Base-by-base conservation (phyloP, 805 yeast genomes). In the Debaryomyces hansenii region DNA sequence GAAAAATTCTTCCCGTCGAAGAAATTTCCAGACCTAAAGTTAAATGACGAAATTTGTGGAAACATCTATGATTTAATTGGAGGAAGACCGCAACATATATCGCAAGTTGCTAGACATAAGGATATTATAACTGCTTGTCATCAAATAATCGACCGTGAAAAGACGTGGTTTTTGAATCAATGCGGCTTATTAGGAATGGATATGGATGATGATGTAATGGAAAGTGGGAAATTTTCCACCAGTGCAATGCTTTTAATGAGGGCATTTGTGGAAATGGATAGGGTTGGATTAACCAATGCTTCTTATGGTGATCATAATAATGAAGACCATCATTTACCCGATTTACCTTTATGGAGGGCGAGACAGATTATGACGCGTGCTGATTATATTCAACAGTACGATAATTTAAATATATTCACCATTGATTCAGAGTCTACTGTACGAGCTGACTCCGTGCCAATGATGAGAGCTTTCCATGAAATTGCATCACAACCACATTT, bases 171-270 rank as follows among this genome's bases (percentile, higher is more conserved):
- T 52, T 71, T 88, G 52, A 88, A 86, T 58, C 89, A 87, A 56
- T 87, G 95, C 64, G 94, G 90, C 0, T 67, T 88, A 11, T 64
- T 88, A 8, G 96, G 95, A 2, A 75, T 74, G 52, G 81, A 74
- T 15, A 87, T 88, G 96, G 96, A 88, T 58, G 96, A 88, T 57
- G 96, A 88, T 66, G 96, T 88, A 5, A 85, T 87, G 87, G 91
- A 85, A 51, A 75, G 78, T 51, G 95, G 95, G 4, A 87, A 87
- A 62, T 87, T 87, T 55, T 74, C 90, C 2, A 70, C 83, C 7
- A 74, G 86, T 36, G 91, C 92, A 12, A 85, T 87, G 90, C 66
- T 83, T 5, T 66, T 87, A 45, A 83, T 85, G 79, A 71, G 79
- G 46, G 87, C 77, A 48, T 75, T 87, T 56, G 94, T 87, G 2